Base-by-base conservation (phyloP, 108 stramenopile species). In the Parietichytrium sp. region DNA sequence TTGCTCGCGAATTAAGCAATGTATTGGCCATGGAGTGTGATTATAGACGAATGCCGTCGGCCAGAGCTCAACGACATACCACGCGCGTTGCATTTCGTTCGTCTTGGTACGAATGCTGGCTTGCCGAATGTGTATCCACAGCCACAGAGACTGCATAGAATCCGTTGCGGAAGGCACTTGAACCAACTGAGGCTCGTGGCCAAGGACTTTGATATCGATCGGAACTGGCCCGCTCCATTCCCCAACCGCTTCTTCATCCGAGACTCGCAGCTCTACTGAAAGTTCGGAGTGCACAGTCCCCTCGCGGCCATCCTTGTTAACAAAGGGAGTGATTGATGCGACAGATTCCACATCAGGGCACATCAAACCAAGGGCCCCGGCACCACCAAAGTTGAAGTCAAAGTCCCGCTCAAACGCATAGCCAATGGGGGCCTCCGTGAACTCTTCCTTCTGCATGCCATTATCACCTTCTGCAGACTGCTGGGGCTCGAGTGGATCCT, bases 31-130 rank as follows among this genome's bases (percentile, higher is more conserved):
- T 42, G 61, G 61, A 33, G 61, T 42, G 3, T 72, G 38, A 20
- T 72, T 72, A 3, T 42, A 72, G 38, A 72, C 1, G 20, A 45
- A 72, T 13, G 20, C 61, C 6, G 61, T 72, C 20, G 61, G 61
- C 61, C 61, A 72, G 3, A 72, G 36, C 61, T 72, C 61, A 47
- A 72, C 61, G 38, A 72, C 45, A 23, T 45, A 33, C 61, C 61
- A 72, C 38, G 61, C 10, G 45, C 61, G 61, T 0, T 45, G 33
- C 12, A 33, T 16, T n/a, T 42, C 61, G 33, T 42, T 42, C 13
- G 18, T n/a, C 20, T 33, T 33, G 33, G 15, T 12, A 6, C 61
- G 61, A 72, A 72, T 72, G 33, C 45, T 33, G 6, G 61, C 61
- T 23, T 42, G 61, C 42, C 61, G 61, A 47, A 72, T 42, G 33